Base-by-base conservation (phyloP, 106 monocot species). In the Phalaenopsis aphrodite region DNA sequence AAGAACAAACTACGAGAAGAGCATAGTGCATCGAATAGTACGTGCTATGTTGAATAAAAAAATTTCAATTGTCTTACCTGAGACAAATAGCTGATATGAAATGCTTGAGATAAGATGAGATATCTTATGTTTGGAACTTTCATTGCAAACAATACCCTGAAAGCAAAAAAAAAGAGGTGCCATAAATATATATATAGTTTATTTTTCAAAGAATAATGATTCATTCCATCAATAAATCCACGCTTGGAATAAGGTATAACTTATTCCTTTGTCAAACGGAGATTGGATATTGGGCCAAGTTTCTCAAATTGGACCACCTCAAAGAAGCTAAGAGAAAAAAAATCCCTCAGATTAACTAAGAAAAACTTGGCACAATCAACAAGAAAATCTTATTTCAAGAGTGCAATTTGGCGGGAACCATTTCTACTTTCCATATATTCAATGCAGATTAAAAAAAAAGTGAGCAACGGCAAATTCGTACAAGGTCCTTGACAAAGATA, bases 401-500 rank as follows among this genome's bases (percentile, higher is more conserved):
- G 57, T 18, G 4, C n/a, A 19, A 58, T 58, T 58, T 58, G 57
- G 57, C 18, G 57, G 45, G n/a, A 1, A 48, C 8, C 48, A 8
- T 48, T 48, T 8, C 48, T 48, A 6, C 10, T 48, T 48, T 48
- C 48, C 8, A 48, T 8, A 8, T 48, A 8, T 8, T 48, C 10
- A 48, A 48, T 55, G 43, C 17, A 82, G 46, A 45, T 30, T 1
- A 14, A 69, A 71, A 69, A 43, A 43, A 73, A 73, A 73, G 5
- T 38, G 68, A 68, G 68, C 1, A 73, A 12, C 73, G 42, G 42
- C 17, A 73, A 42, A 73, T 73, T 10, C 85, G 42, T 92, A 98
- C 98, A 78, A 98, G 88, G 87, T 98, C 98, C 85, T 98, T 98
- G 19, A 98, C 98, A 89, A 98, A 98, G 61, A 98, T 98, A 85